These are phyloP conservation scores for Alternaria brassicicola DNA, from an alignment of 2,329 filamentous ascomycete genomes.

Conservation along the genomic window DNA sequence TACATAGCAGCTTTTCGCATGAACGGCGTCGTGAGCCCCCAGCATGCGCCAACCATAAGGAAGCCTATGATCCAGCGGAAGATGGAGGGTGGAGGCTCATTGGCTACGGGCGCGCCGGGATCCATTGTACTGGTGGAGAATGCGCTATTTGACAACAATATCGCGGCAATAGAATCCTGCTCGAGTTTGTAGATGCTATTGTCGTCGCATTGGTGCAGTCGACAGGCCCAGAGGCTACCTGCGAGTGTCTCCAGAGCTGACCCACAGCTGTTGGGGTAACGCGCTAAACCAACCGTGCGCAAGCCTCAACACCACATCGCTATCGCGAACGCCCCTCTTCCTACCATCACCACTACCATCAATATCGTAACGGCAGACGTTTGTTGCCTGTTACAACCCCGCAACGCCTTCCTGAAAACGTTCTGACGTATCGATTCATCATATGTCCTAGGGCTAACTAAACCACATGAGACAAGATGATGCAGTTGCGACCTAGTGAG, in stretches of 20 bases:
- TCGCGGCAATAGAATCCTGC: not conserved
- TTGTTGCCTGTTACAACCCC: not conserved
- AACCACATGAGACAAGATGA: not conserved
- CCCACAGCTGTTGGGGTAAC: conserved; percentile 1
- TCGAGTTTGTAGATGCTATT: not conserved
- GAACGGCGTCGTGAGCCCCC: conserved; percentile 89
- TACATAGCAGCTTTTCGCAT: conserved; percentile 80
- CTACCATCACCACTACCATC: not conserved
- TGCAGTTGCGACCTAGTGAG: not conserved
- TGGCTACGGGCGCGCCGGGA: conserved; percentile 34
- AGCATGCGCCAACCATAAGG: conserved; percentile 86
- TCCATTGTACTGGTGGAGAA: conserved; percentile 30
- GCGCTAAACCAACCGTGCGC: conserved; percentile 6
- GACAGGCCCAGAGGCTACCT: not conserved
- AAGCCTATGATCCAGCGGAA: conserved; percentile 89
- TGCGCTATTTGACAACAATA: not conserved
- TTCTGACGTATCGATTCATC: not conserved
- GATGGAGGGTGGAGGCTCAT: conserved; percentile 50
- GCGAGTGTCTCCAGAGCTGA: not conserved
- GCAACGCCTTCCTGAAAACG: not conserved
- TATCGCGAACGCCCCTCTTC: not conserved
- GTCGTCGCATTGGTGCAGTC: not conserved
- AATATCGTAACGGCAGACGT: not conserved
- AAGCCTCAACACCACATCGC: conserved; percentile 6
- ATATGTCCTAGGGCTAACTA: not conserved